Percentiles rank a stretch among this genome's conserved stretches.
phyloP scores from a whole-genome alignment of 192 early-diverging fungal genomes.

The Rhizoclosmatium globosum region DNA sequence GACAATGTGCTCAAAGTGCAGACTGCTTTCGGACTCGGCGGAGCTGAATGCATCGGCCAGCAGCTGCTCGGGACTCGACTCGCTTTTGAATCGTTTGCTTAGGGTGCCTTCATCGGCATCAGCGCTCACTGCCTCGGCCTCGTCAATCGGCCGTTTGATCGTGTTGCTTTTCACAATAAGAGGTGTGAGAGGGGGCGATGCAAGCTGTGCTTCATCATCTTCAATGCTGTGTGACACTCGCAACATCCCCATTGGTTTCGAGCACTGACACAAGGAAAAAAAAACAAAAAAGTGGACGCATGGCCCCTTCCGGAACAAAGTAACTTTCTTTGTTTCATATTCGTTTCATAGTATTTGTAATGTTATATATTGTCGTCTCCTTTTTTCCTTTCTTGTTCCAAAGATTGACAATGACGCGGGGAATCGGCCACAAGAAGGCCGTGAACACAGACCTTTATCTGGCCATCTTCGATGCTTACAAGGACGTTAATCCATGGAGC shows the following conservation, averaged over 20 bases:
- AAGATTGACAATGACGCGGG: too few relatives aligned
- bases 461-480: slow-evolving; percentile 33
- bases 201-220: neutral
- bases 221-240: too few relatives aligned
- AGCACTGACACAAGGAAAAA: neutral
- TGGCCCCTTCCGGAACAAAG: too few relatives aligned
- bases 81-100: neutral
- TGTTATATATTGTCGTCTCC: too few relatives aligned
- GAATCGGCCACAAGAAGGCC: slow-evolving; percentile 28
- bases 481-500: slow-evolving; percentile 27
- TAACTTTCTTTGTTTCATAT: too few relatives aligned
- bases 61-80: neutral
- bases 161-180: neutral
- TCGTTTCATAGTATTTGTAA: too few relatives aligned
- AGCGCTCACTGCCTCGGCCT: neutral
- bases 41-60: neutral
- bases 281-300: neutral
- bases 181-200: slow-evolving; percentile 6
- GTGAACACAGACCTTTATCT: slow-evolving; percentile 30
- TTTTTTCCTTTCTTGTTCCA: too few relatives aligned
- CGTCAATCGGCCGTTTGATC: too few relatives aligned
- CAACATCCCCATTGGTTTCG: too few relatives aligned
- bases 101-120: neutral
- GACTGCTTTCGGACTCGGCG: neutral
- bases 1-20: neutral